Conservation (phyloP, 345 rosid species). For the Eucalyptus tenuipes region DNA sequence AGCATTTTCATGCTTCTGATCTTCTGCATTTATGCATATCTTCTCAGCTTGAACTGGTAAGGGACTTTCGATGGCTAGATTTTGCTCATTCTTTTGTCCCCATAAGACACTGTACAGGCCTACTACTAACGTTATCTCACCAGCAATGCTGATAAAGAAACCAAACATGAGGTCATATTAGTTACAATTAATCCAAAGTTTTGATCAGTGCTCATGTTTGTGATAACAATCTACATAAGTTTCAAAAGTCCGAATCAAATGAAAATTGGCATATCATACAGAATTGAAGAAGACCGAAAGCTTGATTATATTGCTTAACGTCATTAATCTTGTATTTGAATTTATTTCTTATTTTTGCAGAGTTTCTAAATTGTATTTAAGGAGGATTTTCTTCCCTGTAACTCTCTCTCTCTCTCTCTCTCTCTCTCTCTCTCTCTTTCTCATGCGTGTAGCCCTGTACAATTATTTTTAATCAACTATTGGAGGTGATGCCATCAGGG, state of each 20-base stretch:
- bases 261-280: background rate
- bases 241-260: background rate
- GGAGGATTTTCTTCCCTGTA: background rate
- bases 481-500: background rate
- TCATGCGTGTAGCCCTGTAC: background rate
- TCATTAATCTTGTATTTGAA: background rate
- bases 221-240: background rate
- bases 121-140: conserved; percentile 45
- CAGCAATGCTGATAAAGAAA: conserved; percentile 33
- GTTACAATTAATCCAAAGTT: background rate
- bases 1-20: background rate
- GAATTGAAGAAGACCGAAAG: background rate
- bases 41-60: background rate
- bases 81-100: conserved; percentile 38
- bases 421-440: background rate
- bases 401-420: background rate
- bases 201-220: background rate
- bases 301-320: background rate
- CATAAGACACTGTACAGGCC: conserved; percentile 73
- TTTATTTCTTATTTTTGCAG: background rate
- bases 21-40: background rate
- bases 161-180: background rate
- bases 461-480: background rate
- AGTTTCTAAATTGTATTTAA: background rate
- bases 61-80: background rate